Base-by-base conservation (phyloP, 495 filamentous ascomycete species). In the Aspergillus ellipticus region DNA sequence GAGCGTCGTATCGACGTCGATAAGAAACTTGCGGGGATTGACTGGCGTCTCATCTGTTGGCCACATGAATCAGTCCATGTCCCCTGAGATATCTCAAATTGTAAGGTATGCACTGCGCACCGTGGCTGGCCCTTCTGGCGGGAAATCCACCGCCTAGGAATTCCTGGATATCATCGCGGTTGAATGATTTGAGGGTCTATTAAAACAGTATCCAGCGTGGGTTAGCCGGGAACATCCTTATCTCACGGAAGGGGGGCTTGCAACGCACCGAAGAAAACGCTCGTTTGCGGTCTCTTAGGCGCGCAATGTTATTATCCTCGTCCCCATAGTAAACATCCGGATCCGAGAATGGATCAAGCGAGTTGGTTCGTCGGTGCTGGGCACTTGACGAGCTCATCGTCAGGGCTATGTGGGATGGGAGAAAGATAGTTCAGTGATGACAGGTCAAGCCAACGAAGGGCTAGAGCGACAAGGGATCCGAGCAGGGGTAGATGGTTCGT, bases 1-100 rank as follows among this genome's bases (percentile, higher is more conserved):
- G 17, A 93, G 77, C 0, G 91, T 94, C 16, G 80, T 72, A 13
- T 92, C 85, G 54, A 96, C 90, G 48, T 88, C 76, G 68, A 94
- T 81, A 8, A 90, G 79, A 72, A 90, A 92, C 58, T 85, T 84
- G 49, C 88, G 86, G 22, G 82, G 78, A 16, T 72, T 62, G 21
- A 70, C 61, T 3, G 78, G 70, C 10, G 71, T 58, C 59, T 80
- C 81, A 72, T 85, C 82, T 82, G 64, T 31, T 24, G 20, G 22
- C 19, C 53, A 51, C 24, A 42, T 41, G 48, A 10, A 50, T 64
- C 51, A 64, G 61, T 53, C 45, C 13, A 37, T 3, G 42, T 43
- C 24, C 10, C 11, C 24, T 20, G 19, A 13, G 21, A 17, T 19
- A 42, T 29, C 4, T 26, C 5, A 4, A 43, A 5, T 42, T 26